phyloP scores from a whole-genome alignment of 306 rosid genomes.

The Biancaea sappan region DNA sequence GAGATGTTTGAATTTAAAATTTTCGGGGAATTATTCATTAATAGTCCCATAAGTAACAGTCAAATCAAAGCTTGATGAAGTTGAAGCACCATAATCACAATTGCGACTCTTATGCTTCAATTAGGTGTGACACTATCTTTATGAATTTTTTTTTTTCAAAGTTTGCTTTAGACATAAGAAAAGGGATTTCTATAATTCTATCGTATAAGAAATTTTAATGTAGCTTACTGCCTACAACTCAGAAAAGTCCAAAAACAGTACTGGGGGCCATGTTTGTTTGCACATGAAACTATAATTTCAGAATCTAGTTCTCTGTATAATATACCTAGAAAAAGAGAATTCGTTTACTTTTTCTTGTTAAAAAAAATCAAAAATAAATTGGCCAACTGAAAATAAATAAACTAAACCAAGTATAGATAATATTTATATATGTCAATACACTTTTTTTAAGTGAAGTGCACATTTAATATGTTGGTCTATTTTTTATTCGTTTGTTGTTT shows the following conservation, averaged over 20 bases:
- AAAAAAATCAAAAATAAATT: no score
- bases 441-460: no score
- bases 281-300: neutral
- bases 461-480: no score
- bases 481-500: no score
- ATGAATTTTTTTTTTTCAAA: neutral
- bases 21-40: neutral
- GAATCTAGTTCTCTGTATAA: neutral
- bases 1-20: neutral
- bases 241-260: neutral
- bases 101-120: neutral
- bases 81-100: neutral
- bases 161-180: neutral
- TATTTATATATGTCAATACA: no score
- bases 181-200: neutral
- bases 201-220: neutral
- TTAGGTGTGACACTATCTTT: neutral
- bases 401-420: no score
- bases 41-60: neutral
- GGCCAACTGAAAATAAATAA: no score
- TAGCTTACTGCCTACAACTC: neutral
- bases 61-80: neutral
- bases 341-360: neutral
- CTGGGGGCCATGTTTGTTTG: neutral
- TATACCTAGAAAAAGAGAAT: neutral